phyloP scores from a whole-genome alignment of 2,329 filamentous ascomycete genomes.

The Zalaria sp. region DNA sequence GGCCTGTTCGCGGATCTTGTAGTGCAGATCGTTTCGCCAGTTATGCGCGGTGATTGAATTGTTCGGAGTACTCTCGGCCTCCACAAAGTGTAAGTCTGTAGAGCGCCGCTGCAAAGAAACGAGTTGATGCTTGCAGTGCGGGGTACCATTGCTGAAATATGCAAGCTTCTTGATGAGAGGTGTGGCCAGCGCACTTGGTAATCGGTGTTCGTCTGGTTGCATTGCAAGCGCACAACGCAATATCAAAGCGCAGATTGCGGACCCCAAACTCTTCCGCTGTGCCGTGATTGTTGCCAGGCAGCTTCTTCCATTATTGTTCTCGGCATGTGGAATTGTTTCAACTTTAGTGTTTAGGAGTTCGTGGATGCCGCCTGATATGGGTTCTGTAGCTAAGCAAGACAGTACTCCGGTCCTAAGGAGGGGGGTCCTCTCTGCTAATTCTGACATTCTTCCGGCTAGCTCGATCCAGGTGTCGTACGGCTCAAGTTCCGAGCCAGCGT shows the following conservation, averaged over 20 bases:
- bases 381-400: too few species aligned
- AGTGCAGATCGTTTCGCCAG: slow-evolving; percentile 35
- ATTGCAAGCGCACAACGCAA: slow-evolving; percentile 3
- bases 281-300: neutral
- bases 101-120: neutral
- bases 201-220: slow-evolving; percentile 4
- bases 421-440: too few species aligned
- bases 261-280: neutral
- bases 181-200: neutral
- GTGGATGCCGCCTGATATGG: too few species aligned
- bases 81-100: slow-evolving; percentile 15
- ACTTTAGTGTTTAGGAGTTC: too few species aligned
- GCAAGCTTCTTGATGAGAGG: slow-evolving; percentile 6
- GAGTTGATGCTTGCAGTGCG: neutral
- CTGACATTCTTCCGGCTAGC: too few species aligned
- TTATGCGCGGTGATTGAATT: slow-evolving; percentile 21
- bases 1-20: slow-evolving; percentile 28
- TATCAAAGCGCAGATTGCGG: slow-evolving; percentile 4
- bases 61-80: slow-evolving; percentile 24
- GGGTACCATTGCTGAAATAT: neutral
- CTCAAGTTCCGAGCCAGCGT: too few species aligned
- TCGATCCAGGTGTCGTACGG: too few species aligned
- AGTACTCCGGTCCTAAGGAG: too few species aligned
- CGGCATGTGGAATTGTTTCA: too few species aligned
- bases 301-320: neutral